Percentiles rank a stretch among this genome's conserved stretches.
phyloP scores from a whole-genome alignment of 2,329 filamentous ascomycete genomes.

The Penicillium sp. region DNA sequence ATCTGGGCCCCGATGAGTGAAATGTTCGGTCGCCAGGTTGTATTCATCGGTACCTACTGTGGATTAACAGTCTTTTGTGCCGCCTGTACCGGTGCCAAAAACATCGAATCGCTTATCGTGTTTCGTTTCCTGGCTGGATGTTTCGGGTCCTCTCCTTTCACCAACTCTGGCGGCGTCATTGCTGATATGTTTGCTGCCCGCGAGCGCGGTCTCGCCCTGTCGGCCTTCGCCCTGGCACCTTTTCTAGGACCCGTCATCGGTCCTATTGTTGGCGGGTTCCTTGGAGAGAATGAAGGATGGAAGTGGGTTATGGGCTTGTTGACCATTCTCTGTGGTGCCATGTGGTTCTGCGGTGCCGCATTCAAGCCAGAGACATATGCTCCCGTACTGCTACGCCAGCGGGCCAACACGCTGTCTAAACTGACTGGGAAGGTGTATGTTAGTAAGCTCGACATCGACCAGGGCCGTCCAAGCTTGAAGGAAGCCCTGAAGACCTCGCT shows the following conservation, averaged over 20 bases:
- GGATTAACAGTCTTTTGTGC: constrained; percentile 65
- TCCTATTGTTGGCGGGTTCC: constrained; percentile 70
- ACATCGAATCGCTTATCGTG: constrained; percentile 65
- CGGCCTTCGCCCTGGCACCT: constrained; percentile 68
- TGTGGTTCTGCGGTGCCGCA: constrained; percentile 51
- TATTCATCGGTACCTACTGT: constrained; percentile 40
- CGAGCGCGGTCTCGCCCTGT: constrained; percentile 62
- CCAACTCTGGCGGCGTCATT: constrained; percentile 66
- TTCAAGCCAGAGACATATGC: constrained; percentile 49
- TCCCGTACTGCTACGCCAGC: constrained; percentile 56
- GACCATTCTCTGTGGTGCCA: constrained; percentile 64
- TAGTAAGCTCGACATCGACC: constrained; percentile 45
- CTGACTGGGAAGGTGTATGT: constrained; percentile 55
- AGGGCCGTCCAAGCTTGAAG: constrained; percentile 46
- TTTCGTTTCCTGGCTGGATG: constrained; percentile 69
- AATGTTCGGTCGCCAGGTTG: constrained; percentile 41
- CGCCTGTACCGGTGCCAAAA: constrained; percentile 60
- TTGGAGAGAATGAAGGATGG: constrained; percentile 68
- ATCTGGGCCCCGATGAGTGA: constrained; percentile 49
- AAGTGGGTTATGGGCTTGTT: constrained; percentile 70
- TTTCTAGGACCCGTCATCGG: constrained; percentile 69
- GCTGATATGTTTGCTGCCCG: constrained; percentile 63
- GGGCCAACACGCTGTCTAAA: constrained; percentile 54
- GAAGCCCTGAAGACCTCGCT: constrained; percentile 54
- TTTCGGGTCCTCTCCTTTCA: constrained; percentile 66